Conservation (phyloP, 2,329 filamentous ascomycete species). For the Furcasterigmium furcatum region DNA sequence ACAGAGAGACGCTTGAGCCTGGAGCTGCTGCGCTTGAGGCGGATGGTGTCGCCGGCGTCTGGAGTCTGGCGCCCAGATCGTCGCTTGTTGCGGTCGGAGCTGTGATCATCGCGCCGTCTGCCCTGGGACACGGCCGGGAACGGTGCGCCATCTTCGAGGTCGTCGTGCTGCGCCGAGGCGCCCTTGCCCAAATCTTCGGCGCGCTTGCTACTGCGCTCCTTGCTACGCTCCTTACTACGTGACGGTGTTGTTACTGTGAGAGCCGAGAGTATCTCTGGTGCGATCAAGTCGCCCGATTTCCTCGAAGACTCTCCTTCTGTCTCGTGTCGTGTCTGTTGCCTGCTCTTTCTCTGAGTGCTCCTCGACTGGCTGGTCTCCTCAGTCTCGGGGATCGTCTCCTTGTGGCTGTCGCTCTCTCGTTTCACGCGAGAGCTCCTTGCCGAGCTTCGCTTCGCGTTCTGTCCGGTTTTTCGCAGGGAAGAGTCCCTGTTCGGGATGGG, state of each 20-base stretch:
- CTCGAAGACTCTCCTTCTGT: not conserved
- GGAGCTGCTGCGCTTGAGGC: constrained; percentile 53
- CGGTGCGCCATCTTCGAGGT: constrained; percentile 63
- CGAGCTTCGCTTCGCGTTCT: constrained; percentile 49
- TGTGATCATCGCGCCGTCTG: constrained; percentile 46
- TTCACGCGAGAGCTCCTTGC: constrained; percentile 47
- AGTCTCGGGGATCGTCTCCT: constrained; percentile 39
- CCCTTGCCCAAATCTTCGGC: constrained; percentile 51
- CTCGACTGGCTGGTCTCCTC: constrained; percentile 23
- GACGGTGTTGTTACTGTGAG: not conserved
- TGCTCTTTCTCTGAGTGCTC: constrained; percentile 6
- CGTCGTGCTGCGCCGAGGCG: constrained; percentile 64
- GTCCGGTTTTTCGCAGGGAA: constrained; percentile 51
- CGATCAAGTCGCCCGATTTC: constrained; percentile 19
- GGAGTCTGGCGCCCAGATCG: constrained; percentile 48
- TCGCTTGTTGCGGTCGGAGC: constrained; percentile 38
- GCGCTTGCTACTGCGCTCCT: not conserved
- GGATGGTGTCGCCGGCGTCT: constrained; percentile 39
- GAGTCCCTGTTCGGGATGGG: constrained; percentile 66
- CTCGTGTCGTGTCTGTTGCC: constrained; percentile 8
- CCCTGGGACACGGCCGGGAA: constrained; percentile 66
- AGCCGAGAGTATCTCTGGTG: not conserved
- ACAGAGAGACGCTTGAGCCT: constrained; percentile 56
- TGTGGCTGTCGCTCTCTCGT: constrained; percentile 37
- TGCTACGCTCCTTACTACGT: constrained; percentile 1